These are phyloP conservation scores for Hypoxylon sp. DNA, from an alignment of 2,329 filamentous ascomycete genomes.

Conservation along the genomic window DNA sequence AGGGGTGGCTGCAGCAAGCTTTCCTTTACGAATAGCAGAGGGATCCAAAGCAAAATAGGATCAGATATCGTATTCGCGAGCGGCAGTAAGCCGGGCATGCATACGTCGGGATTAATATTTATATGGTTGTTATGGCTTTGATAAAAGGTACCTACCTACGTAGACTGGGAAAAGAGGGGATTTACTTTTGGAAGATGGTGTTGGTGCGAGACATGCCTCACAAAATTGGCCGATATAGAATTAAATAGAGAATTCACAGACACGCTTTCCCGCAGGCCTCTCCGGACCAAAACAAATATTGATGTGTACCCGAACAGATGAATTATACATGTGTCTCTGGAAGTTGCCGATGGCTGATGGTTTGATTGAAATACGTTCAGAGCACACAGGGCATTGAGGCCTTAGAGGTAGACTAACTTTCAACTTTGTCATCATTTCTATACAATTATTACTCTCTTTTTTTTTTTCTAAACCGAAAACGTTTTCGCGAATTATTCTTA, in stretches of 20 bases:
- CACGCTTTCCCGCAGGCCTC: background rate
- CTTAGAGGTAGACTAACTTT: background rate
- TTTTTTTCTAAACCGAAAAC: background rate
- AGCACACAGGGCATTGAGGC: background rate
- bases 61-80: conserved; percentile 15
- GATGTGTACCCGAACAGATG: background rate
- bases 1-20: conserved; percentile 31
- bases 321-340: too few relatives aligned
- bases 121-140: background rate
- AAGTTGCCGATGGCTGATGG: too few relatives aligned
- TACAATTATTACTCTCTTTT: background rate
- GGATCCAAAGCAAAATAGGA: conserved; percentile 19
- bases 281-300: background rate
- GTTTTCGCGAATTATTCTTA: background rate
- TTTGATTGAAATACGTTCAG: background rate
- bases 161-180: background rate
- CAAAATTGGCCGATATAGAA: background rate
- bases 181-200: background rate
- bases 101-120: conserved; percentile 1
- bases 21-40: conserved; percentile 19
- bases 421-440: background rate
- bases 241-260: background rate
- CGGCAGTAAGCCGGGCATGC: conserved; percentile 2
- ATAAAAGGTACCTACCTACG: background rate
- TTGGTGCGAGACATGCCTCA: background rate